phyloP scores from a whole-genome alignment of 805 yeast genomes.

The Saturnispora halmiae region DNA sequence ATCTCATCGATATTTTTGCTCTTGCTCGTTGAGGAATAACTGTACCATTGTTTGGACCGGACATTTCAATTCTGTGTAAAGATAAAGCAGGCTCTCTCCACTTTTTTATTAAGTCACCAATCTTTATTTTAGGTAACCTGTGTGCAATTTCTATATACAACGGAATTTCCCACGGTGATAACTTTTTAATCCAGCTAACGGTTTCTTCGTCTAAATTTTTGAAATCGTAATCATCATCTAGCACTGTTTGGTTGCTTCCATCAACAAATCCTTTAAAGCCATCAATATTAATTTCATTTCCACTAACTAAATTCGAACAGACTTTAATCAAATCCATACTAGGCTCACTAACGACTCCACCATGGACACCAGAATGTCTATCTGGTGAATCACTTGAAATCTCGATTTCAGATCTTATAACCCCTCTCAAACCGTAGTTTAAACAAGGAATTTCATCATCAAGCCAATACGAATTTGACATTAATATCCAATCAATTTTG shows the following conservation, averaged over 20 bases:
- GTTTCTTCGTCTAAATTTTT: conserved; percentile 5
- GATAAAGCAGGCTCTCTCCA: conserved; percentile 92
- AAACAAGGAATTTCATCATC: conserved; percentile 84
- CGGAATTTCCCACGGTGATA: conserved; percentile 43
- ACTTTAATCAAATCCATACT: conserved; percentile 74
- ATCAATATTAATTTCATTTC: conserved; percentile 50
- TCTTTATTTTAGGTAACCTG: conserved; percentile 23
- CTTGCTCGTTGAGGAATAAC: conserved; percentile 79
- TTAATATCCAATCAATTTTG: conserved; percentile 76
- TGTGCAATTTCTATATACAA: conserved; percentile 54
- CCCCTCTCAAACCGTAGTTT: conserved; percentile 91
- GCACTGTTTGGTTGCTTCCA: background rate
- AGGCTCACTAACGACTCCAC: conserved; percentile 86
- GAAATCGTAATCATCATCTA: background rate
- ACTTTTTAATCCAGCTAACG: background rate
- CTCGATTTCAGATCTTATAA: conserved; percentile 67
- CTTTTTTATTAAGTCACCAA: conserved; percentile 55
- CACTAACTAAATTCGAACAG: conserved; percentile 50
- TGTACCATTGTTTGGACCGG: conserved; percentile 85
- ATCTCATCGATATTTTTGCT: conserved; percentile 71
- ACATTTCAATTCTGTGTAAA: conserved; percentile 71
- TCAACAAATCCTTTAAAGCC: conserved; percentile 23
- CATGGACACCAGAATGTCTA: conserved; percentile 93
- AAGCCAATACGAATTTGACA: conserved; percentile 91
- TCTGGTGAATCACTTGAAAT: conserved; percentile 72